These are phyloP conservation scores for Henckelia pumila DNA, from an alignment of 257 asterid genomes.

Conservation along the genomic window DNA sequence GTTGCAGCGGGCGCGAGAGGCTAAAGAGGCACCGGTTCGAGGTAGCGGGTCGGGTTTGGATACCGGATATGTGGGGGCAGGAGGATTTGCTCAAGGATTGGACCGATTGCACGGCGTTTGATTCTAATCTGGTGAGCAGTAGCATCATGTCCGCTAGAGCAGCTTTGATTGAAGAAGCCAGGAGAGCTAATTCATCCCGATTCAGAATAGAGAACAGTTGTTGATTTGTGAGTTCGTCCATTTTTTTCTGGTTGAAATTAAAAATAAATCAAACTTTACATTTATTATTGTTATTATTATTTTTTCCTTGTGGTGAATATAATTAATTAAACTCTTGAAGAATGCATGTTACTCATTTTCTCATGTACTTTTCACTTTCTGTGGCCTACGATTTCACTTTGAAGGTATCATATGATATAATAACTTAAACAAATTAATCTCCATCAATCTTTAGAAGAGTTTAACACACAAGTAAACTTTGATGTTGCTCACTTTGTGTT, in stretches of 20 bases:
- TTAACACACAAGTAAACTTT: too few relatives aligned
- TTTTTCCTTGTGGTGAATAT: neutral
- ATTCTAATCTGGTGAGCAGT: conserved; percentile 46
- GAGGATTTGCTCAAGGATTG: conserved; percentile 72
- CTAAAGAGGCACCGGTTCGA: conserved; percentile 76
- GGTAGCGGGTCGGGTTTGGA: conserved; percentile 84
- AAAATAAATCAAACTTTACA: too few relatives aligned
- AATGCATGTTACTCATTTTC: too few relatives aligned
- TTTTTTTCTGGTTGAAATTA: neutral
- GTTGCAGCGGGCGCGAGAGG: conserved; percentile 57
- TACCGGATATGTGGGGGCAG: conserved; percentile 92
- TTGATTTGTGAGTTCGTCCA: conserved; percentile 9
- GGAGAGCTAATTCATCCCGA: conserved; percentile 37
- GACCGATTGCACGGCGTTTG: conserved; percentile 72
- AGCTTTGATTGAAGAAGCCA: conserved; percentile 54
- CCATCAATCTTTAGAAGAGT: too few relatives aligned
- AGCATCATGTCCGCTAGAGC: conserved; percentile 61
- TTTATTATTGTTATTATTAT: neutral
- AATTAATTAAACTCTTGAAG: too few relatives aligned
- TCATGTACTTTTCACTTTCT: too few relatives aligned
- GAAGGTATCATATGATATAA: too few relatives aligned
- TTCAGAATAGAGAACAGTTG: conserved; percentile 42
- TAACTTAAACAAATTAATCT: too few relatives aligned
- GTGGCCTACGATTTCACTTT: too few relatives aligned
- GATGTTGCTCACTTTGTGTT: too few relatives aligned